phyloP scores from a whole-genome alignment of 306 rosid genomes.

The Cucurbita maxima region DNA sequence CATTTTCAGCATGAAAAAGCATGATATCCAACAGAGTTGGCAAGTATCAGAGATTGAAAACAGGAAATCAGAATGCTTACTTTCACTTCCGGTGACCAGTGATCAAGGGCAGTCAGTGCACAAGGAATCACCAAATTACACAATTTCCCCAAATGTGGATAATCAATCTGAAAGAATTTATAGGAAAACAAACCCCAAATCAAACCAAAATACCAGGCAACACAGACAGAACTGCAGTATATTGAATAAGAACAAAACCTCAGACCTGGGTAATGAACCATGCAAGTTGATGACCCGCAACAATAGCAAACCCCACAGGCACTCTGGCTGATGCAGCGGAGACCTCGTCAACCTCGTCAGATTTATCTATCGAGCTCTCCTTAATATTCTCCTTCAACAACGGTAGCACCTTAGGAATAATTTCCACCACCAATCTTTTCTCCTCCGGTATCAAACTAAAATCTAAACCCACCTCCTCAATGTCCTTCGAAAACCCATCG shows the following conservation, averaged over 20 bases:
- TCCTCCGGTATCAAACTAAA: slow-evolving; percentile 22
- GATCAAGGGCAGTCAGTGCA: slow-evolving; percentile 73
- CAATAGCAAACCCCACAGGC: slow-evolving; percentile 59
- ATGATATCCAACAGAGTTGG: not conserved
- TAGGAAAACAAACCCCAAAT: not conserved
- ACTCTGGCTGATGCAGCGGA: slow-evolving; percentile 70
- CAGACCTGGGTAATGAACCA: slow-evolving; percentile 85
- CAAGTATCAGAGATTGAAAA: not conserved
- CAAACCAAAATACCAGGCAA: not conserved
- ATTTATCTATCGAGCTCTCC: slow-evolving; percentile 61
- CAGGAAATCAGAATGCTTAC: slow-evolving; percentile 26
- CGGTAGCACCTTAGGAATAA: slow-evolving; percentile 49
- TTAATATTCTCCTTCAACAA: slow-evolving; percentile 48
- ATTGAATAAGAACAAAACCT: not conserved
- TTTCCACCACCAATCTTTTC: slow-evolving; percentile 43
- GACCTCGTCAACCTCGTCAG: slow-evolving; percentile 43
- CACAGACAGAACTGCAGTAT: not conserved
- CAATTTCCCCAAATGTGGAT: slow-evolving; percentile 64
- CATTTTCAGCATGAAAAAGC: not conserved
- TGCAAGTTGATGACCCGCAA: slow-evolving; percentile 70
- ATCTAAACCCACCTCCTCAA: slow-evolving; percentile 34
- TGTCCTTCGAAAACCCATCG: slow-evolving; percentile 12
- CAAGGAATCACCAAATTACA: slow-evolving; percentile 71
- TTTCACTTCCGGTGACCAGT: slow-evolving; percentile 88
- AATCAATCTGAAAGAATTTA: slow-evolving; percentile 39